These are phyloP conservation scores for Trifolium dubium DNA, from an alignment of 306 rosid species.

Conservation along the genomic window DNA sequence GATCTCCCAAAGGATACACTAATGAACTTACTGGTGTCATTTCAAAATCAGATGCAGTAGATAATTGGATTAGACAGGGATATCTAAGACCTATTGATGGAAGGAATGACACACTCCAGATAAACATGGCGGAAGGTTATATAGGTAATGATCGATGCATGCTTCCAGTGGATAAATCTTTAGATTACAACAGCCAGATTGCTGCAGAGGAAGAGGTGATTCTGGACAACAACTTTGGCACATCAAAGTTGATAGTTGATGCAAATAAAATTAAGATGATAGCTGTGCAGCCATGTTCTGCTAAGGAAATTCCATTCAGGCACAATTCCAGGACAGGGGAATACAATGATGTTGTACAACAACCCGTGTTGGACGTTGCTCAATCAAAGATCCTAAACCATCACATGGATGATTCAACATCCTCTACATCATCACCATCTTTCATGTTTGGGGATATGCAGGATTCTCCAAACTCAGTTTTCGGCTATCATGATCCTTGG, in stretches of 20 bases:
- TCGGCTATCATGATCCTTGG: constrained; percentile 92
- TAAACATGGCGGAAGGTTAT: constrained; percentile 48
- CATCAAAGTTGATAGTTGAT: constrained; percentile 45
- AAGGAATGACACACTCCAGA: constrained; percentile 53
- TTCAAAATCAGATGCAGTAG: constrained; percentile 50
- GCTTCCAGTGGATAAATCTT: constrained; percentile 47
- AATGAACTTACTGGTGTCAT: constrained; percentile 45
- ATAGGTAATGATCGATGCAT: constrained; percentile 47
- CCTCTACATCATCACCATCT: constrained; percentile 50
- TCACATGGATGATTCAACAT: constrained; percentile 43
- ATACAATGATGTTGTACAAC: constrained; percentile 54
- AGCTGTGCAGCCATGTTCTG: constrained; percentile 46
- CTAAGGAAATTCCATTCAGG: constrained; percentile 48
- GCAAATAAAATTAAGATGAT: constrained; percentile 41
- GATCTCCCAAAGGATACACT: constrained; percentile 51
- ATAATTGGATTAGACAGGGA: constrained; percentile 50
- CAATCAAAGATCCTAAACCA: constrained; percentile 50
- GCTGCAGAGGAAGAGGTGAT: constrained; percentile 51
- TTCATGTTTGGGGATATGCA: constrained; percentile 54
- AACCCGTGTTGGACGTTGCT: constrained; percentile 59
- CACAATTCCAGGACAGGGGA: constrained; percentile 54
- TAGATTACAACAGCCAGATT: constrained; percentile 43
- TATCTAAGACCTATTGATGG: constrained; percentile 62
- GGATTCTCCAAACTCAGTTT: constrained; percentile 74
- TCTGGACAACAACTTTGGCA: constrained; percentile 50